These are phyloP conservation scores for Paramecium caudatum DNA, from an alignment of 73 alveolate genomes.

Conservation along the genomic window DNA sequence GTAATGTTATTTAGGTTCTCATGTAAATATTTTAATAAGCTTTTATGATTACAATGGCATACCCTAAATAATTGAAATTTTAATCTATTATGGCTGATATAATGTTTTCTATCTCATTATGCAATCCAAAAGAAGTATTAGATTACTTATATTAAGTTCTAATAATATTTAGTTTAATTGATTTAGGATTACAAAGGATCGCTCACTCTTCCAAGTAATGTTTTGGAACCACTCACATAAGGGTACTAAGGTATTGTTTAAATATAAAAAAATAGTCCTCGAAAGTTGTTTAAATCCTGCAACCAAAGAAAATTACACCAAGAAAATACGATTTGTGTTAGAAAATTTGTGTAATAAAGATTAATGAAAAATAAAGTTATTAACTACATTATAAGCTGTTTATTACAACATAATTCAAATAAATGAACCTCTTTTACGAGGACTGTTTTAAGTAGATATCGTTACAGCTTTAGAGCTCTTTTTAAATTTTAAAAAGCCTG, in stretches of 20 bases:
- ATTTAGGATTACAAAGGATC: neutral
- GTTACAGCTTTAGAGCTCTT: neutral
- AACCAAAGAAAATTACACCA: neutral
- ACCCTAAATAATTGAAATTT: neutral
- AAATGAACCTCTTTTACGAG: neutral
- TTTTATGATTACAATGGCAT: neutral
- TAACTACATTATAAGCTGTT: neutral
- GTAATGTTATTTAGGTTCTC: neutral
- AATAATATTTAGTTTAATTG: neutral
- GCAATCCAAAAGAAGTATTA: constrained; percentile 27
- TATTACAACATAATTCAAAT: neutral
- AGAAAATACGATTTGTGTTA: neutral
- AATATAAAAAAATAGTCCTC: neutral
- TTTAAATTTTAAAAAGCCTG: constrained; percentile 22
- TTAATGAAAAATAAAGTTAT: neutral
- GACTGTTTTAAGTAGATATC: neutral
- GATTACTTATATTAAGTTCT: neutral
- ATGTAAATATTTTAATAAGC: constrained; percentile 8
- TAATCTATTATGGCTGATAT: neutral
- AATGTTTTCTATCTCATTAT: neutral
- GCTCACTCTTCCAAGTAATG: neutral
- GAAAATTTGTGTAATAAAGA: neutral
- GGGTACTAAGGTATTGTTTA: neutral
- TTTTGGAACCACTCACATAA: neutral
- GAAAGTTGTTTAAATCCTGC: neutral